These are phyloP conservation scores for Obelidium mucronatum DNA, from an alignment of 192 early-diverging fungal species.

Conservation along the genomic window DNA sequence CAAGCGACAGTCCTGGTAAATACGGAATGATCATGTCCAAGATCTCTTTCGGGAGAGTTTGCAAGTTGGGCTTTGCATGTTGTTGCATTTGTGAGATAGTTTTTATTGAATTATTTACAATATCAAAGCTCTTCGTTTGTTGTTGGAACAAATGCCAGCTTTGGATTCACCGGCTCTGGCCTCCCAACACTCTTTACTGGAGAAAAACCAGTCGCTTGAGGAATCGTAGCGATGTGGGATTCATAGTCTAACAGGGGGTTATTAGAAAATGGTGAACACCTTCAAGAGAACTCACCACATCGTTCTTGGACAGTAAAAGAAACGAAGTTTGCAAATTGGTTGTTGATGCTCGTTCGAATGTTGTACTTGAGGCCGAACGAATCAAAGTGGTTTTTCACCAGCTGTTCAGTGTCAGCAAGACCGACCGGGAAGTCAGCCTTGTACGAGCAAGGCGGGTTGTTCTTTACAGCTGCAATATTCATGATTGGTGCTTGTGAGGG, in stretches of 20 bases:
- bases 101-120: too few relatives aligned
- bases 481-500: too few relatives aligned
- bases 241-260: not conserved
- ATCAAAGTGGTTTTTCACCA: not conserved
- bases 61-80: too few relatives aligned
- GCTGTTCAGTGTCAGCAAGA: not conserved
- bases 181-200: not conserved
- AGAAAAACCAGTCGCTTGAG: not conserved
- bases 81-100: too few relatives aligned
- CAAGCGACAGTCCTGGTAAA: too few relatives aligned
- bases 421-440: not conserved
- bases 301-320: not conserved
- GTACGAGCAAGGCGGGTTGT: not conserved
- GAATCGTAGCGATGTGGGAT: not conserved
- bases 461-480: too few relatives aligned
- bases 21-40: too few relatives aligned
- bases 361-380: not conserved
- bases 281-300: not conserved
- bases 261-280: not conserved
- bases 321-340: constrained; percentile 1
- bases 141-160: too few relatives aligned
- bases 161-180: not conserved
- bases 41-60: too few relatives aligned
- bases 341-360: constrained; percentile 9
- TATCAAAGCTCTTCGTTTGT: too few relatives aligned